Conservation (phyloP, 192 early-diverging fungal species). For the Chytriomyces confervae region DNA sequence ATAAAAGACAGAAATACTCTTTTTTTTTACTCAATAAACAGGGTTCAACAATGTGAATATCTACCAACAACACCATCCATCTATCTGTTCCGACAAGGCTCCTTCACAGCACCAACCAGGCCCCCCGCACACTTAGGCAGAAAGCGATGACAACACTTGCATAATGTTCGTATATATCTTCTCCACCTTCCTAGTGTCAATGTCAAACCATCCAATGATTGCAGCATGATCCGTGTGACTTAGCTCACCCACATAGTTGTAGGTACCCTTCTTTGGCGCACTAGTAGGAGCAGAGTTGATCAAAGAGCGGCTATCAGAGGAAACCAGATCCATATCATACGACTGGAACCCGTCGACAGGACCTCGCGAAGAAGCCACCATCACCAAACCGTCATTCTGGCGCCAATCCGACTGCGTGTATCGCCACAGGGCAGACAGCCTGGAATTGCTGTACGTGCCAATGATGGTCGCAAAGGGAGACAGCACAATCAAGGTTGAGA, state of each 20-base stretch:
- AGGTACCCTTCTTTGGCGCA: conserved; percentile 17
- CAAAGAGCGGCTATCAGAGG: neutral
- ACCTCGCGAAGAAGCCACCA: conserved; percentile 10
- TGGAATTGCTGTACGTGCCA: conserved; percentile 23
- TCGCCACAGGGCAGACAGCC: neutral
- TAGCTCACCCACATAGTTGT: conserved; percentile 11
- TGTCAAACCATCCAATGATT: conserved; percentile 10
- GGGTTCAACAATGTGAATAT: no score
- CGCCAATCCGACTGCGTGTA: conserved; percentile 19
- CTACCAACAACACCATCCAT: no score
- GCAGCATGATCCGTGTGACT: conserved; percentile 24
- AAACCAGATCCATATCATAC: conserved; percentile 16
- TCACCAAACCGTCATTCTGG: conserved; percentile 32
- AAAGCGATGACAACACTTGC: conserved; percentile 15
- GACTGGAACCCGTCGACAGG: conserved; percentile 19
- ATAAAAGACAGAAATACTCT: no score
- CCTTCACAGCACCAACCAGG: no score
- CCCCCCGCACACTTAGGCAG: no score
- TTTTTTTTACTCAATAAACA: no score
- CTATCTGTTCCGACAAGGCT: no score
- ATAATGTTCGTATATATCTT: conserved; percentile 31
- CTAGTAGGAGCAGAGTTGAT: neutral
- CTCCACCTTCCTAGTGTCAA: conserved; percentile 14
- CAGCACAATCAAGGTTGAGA: conserved; percentile 16
- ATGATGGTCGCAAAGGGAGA: conserved; percentile 27